Base-by-base conservation (phyloP, 331 rosid species). In the Dryas integrifolia region DNA sequence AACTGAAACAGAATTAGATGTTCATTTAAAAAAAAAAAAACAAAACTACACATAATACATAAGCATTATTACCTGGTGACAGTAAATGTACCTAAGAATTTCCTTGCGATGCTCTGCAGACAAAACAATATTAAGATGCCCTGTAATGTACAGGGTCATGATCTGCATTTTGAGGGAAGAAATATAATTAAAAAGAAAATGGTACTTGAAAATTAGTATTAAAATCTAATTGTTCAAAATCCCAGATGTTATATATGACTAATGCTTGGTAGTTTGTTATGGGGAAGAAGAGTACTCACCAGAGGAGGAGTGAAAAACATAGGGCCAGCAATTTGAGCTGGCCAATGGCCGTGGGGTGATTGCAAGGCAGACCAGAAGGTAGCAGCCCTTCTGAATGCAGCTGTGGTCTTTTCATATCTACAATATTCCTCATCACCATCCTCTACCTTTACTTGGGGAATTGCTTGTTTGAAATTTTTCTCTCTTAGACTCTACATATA, bases 281-380 rank as follows among this genome's bases (percentile, higher is more conserved):
- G 35, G 35, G 0, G 2, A 30, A 30, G 35, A 30, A 30, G 35
- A 30, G 2, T 58, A 52, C 56, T 49, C 26, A 76, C 80, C 70
- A 58, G 2, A 13, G 75, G 70, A 39, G 80, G 80, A 18, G 12
- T 62, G 71, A 3, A 59, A 43, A 39, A 60, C 70, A 69, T 46
- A 10, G 46, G 7, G 8, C 80, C 76, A 0, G 65, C 44, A 60
- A 43, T 66, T 69, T 69, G 64, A 18, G 71, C 75, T 12, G 80
- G 75, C 80, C 80, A 76, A 44, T 76, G 80, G 18, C 80, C 80
- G 15, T 76, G 70, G 1, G 69, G 68, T 3, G 80, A 50, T 10
- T 76, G 80, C 43, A 76, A 41, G 3, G 72, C 65, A 0, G 81
- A 70, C 55, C 56, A 70, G 4, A 69, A 77, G 46, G 45, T 65